phyloP scores from a whole-genome alignment of 176 grass and related monocot species.

The Bolboschoenus planiculmis region DNA sequence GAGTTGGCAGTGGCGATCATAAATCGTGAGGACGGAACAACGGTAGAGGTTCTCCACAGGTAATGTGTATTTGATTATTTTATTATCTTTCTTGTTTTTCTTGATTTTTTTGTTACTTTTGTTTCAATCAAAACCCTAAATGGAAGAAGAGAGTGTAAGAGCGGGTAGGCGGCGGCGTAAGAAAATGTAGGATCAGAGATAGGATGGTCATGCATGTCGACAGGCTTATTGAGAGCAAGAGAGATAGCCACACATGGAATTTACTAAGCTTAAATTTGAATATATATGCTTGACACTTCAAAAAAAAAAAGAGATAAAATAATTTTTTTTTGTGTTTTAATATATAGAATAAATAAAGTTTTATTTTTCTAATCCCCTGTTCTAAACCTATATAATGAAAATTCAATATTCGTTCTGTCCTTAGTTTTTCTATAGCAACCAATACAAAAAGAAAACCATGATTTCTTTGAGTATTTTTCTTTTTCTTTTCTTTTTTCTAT shows the following conservation, averaged over 20 bases:
- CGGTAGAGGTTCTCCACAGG: background rate
- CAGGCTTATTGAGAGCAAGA: background rate
- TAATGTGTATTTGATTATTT: background rate
- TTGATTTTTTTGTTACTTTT: background rate
- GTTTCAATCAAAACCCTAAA: background rate
- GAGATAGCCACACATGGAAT: background rate
- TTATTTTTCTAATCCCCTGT: background rate
- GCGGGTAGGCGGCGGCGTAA: background rate
- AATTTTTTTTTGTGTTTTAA: no score
- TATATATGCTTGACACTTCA: background rate
- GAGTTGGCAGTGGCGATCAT: background rate
- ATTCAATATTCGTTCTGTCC: background rate
- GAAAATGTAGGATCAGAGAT: background rate
- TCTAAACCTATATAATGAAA: background rate
- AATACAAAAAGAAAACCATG: background rate
- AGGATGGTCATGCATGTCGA: background rate
- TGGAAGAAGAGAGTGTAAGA: background rate
- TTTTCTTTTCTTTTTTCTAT: no score
- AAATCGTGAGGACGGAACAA: background rate
- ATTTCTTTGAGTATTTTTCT: background rate
- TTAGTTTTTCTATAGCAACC: background rate
- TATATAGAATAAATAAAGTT: no score
- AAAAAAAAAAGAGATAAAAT: background rate
- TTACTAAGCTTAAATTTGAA: background rate
- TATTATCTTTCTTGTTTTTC: background rate